These are phyloP conservation scores for Clavaria fumosa DNA, from an alignment of 768 basidiomycete genomes.

Conservation along the genomic window DNA sequence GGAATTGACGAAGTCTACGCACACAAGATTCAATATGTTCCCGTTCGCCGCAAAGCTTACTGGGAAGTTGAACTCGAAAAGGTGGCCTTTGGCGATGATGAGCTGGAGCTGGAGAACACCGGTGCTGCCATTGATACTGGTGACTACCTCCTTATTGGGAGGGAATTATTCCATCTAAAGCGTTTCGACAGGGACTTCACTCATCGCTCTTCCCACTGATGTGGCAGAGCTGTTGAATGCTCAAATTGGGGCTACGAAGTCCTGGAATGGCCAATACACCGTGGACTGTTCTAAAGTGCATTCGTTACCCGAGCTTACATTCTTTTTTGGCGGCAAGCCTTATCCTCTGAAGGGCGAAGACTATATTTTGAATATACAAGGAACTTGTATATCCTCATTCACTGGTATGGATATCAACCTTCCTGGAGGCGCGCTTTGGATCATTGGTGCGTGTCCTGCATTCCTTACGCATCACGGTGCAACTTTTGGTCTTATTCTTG, in stretches of 20 bases:
- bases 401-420: constrained; percentile 81
- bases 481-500: constrained; percentile 4
- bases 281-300: constrained; percentile 80
- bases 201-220: constrained; percentile 88
- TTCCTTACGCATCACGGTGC: not conserved
- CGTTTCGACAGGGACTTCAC: constrained; percentile 53
- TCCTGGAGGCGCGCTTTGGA: constrained; percentile 73
- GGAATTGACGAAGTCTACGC: constrained; percentile 75
- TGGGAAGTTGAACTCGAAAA: constrained; percentile 95
- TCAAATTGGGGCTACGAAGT: constrained; percentile 84
- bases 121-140: constrained; percentile 89
- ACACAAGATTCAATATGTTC: constrained; percentile 75
- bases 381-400: constrained; percentile 90
- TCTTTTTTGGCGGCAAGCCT: constrained; percentile 68
- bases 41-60: constrained; percentile 88
- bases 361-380: constrained; percentile 82
- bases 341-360: constrained; percentile 73
- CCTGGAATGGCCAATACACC: constrained; percentile 93
- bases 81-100: constrained; percentile 73
- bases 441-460: constrained; percentile 44
- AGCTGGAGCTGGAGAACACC: constrained; percentile 81
- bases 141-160: too few relatives aligned
- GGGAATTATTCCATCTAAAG: not conserved
- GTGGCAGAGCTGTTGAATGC: constrained; percentile 96
- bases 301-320: constrained; percentile 67